A percentile compares a stretch with the other conserved stretches of the same genome.
phyloP scores from a whole-genome alignment of 495 filamentous ascomycete species.

The Rostrohypoxylon terebratum region DNA sequence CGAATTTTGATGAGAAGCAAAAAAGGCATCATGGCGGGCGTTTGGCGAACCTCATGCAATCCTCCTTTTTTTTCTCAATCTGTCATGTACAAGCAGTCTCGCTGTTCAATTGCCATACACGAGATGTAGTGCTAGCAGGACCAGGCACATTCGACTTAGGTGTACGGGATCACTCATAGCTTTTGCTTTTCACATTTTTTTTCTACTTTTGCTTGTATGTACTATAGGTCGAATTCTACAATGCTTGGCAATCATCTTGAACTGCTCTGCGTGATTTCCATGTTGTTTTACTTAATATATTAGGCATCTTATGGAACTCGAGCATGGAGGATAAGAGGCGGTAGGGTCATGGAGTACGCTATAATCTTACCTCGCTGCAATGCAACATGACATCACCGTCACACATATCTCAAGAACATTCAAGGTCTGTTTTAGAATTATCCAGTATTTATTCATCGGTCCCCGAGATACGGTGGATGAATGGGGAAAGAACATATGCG shows the following conservation, averaged over 20 bases:
- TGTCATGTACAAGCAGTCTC: not conserved
- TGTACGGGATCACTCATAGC: not conserved
- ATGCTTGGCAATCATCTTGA: not conserved
- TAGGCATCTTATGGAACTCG: not conserved
- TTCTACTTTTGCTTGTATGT: not conserved
- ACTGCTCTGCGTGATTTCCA: not conserved
- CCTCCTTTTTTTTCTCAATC: not conserved
- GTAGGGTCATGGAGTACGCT: not conserved
- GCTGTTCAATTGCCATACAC: not conserved
- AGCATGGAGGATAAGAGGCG: not conserved
- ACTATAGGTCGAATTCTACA: not conserved
- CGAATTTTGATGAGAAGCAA: conserved; percentile 24
- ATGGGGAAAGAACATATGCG: not conserved
- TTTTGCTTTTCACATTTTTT: not conserved
- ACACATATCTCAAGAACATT: not conserved
- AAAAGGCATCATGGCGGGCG: conserved; percentile 32
- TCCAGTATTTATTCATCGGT: conserved; percentile 1
- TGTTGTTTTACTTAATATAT: not conserved
- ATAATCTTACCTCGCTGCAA: not conserved
- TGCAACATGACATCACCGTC: not conserved
- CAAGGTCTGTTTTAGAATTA: not conserved
- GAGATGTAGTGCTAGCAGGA: not conserved
- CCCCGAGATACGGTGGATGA: not conserved
- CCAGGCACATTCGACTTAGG: not conserved
- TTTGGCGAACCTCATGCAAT: conserved; percentile 6